Evolutionary conservation across 805 yeast species (phyloP).

Genomic region (Cyberlindnera maritima): DNA sequence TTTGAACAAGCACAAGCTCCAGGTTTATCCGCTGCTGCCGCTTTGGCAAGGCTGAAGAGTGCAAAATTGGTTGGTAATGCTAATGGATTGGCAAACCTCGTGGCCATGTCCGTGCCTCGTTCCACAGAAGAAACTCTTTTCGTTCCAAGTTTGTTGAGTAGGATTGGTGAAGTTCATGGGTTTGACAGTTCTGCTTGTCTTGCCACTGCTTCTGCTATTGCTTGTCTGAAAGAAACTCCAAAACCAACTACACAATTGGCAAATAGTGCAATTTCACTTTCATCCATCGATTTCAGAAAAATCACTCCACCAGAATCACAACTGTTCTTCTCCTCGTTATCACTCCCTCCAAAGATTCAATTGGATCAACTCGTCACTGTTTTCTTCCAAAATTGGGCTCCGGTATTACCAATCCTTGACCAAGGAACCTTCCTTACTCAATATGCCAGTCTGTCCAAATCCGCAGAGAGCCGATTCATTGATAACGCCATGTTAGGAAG

Average conservation of each 20-base stretch:
- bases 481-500: conserved; percentile 40
- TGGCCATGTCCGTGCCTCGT: conserved; percentile 72
- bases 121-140: conserved; percentile 76
- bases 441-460: conserved; percentile 46
- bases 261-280: conserved; percentile 30
- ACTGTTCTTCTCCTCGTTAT: conserved; percentile 41
- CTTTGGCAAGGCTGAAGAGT: conserved; percentile 54
- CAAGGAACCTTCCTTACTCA: conserved; percentile 62
- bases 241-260: conserved; percentile 12
- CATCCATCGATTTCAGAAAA: conserved; percentile 37
- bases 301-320: conserved; percentile 41
- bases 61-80: conserved; percentile 21
- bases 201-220: conserved; percentile 67
- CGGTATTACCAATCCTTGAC: conserved; percentile 65
- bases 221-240: conserved; percentile 57
- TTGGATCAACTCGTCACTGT: conserved; percentile 66
- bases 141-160: conserved; percentile 68
- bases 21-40: conserved; percentile 67
- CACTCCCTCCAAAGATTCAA: conserved; percentile 51
- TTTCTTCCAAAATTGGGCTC: conserved; percentile 79
- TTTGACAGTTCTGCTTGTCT: conserved; percentile 69
- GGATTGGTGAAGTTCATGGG: conserved; percentile 68
- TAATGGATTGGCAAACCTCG: conserved; percentile 45
- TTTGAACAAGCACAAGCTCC: conserved; percentile 72
- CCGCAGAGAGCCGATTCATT: conserved; percentile 42